A percentile compares a stretch with the other conserved stretches of the same genome.
Conservation (phyloP, 2,329 filamentous ascomycete species). For the Aspergillus ustus region DNA sequence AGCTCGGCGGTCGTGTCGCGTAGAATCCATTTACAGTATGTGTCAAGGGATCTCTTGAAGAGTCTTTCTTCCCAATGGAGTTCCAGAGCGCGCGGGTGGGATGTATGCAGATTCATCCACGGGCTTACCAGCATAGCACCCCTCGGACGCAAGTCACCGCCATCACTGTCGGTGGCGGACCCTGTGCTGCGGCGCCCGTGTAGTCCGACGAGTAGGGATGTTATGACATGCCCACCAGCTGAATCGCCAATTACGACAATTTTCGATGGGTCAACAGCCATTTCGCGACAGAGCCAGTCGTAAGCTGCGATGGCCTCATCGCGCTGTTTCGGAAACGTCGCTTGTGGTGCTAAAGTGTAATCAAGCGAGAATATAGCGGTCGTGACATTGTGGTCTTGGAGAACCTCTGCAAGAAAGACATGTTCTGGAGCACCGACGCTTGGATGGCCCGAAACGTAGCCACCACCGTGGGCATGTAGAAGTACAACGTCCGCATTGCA, state of each 20-base stretch:
- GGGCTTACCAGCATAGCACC: slow-evolving; percentile 21
- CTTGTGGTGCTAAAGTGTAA: slow-evolving; percentile 77
- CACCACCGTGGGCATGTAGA: slow-evolving; percentile 28
- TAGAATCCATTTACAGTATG: slow-evolving; percentile 14
- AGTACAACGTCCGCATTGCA: slow-evolving; percentile 23
- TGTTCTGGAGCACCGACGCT: slow-evolving; percentile 22
- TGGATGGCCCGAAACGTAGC: slow-evolving; percentile 26
- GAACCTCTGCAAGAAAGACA: slow-evolving; percentile 25
- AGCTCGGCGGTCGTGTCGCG: background rate
- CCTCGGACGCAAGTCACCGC: background rate
- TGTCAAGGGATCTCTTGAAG: slow-evolving; percentile 20
- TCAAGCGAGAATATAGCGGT: slow-evolving; percentile 76
- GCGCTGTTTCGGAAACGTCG: slow-evolving; percentile 72
- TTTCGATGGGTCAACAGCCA: slow-evolving; percentile 12
- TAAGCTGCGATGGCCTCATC: slow-evolving; percentile 72
- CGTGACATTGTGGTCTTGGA: slow-evolving; percentile 58
- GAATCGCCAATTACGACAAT: slow-evolving; percentile 23
- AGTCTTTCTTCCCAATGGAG: slow-evolving; percentile 23
- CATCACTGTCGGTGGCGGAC: background rate
- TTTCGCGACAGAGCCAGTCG: slow-evolving; percentile 39
- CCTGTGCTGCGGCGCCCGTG: background rate
- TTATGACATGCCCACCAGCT: slow-evolving; percentile 20
- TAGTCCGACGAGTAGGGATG: slow-evolving; percentile 15
- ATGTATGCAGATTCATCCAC: slow-evolving; percentile 22
- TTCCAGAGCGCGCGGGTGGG: slow-evolving; percentile 13